A percentile compares a stretch with the other conserved stretches of the same genome.
Conservation (phyloP, 2,329 filamentous ascomycete species). For the Ophiostoma tasmaniense region DNA sequence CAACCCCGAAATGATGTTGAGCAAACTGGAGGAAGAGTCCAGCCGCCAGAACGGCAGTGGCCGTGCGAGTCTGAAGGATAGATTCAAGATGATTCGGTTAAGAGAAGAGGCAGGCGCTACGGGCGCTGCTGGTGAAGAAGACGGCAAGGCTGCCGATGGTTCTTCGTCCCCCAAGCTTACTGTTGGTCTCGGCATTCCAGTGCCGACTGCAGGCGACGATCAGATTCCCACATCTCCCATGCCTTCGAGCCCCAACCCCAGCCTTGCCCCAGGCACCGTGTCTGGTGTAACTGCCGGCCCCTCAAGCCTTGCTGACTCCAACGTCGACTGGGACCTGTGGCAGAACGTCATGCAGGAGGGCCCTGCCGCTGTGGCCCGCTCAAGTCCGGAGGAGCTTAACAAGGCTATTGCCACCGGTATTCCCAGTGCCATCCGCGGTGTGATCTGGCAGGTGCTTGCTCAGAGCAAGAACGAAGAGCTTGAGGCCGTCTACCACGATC, state of each 20-base stretch:
- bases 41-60: constrained; percentile 35
- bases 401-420: constrained; percentile 88
- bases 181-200: constrained; percentile 12
- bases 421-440: constrained; percentile 88
- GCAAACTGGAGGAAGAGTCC: constrained; percentile 61
- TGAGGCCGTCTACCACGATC: constrained; percentile 75
- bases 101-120: constrained; percentile 55
- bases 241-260: constrained; percentile 57
- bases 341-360: constrained; percentile 93
- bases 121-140: constrained; percentile 30
- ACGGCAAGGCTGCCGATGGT: constrained; percentile 37
- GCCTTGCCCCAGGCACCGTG: constrained; percentile 74
- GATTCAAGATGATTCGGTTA: constrained; percentile 69
- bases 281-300: constrained; percentile 71
- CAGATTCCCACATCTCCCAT: constrained; percentile 38
- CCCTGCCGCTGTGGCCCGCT: constrained; percentile 75
- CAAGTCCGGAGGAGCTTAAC: constrained; percentile 83
- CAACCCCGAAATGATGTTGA: constrained; percentile 71
- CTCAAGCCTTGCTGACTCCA: constrained; percentile 55
- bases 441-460: constrained; percentile 95
- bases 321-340: constrained; percentile 98
- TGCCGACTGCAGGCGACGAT: constrained; percentile 11
- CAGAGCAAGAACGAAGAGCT: constrained; percentile 91
- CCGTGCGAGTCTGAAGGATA: constrained; percentile 63
- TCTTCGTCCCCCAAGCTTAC: constrained; percentile 7